phyloP scores from a whole-genome alignment of 306 rosid genomes.

The Vigna trinervia region DNA sequence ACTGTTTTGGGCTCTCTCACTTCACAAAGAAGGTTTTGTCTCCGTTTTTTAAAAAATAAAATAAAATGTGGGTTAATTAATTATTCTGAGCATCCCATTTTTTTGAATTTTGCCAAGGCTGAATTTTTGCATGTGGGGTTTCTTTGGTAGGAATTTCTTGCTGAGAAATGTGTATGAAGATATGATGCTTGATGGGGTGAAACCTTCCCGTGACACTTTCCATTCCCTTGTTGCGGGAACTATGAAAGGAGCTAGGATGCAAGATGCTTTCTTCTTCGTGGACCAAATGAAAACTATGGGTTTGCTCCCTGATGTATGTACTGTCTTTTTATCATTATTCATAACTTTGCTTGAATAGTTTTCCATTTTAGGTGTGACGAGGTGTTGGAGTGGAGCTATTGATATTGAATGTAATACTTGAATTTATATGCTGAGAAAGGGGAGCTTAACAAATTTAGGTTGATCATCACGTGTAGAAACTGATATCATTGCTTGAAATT shows the following conservation, averaged over 20 bases:
- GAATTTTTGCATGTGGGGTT: not conserved
- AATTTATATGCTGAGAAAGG: conserved; percentile 7
- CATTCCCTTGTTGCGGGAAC: conserved; percentile 76
- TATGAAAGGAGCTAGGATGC: conserved; percentile 77
- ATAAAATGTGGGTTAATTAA: not conserved
- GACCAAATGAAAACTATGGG: conserved; percentile 92
- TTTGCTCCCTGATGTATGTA: conserved; percentile 82
- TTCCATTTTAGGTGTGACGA: not conserved
- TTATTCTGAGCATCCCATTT: not conserved
- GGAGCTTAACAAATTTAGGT: not conserved
- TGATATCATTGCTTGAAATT: conserved; percentile 13
- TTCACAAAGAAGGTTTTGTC: conserved; percentile 64
- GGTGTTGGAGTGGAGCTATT: conserved; percentile 15
- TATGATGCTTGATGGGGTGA: conserved; percentile 95
- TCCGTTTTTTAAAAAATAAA: not conserved
- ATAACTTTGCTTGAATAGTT: not conserved
- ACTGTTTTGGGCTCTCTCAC: conserved; percentile 71
- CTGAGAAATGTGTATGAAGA: conserved; percentile 85
- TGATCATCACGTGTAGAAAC: not conserved
- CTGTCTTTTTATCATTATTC: not conserved
- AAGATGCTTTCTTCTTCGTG: conserved; percentile 79
- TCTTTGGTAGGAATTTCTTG: conserved; percentile 59
- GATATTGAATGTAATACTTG: conserved; percentile 13
- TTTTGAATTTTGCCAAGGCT: not conserved
- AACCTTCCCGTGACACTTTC: conserved; percentile 82